phyloP scores from a whole-genome alignment of 305 asterid species.

The Fraxinus dipetala region DNA sequence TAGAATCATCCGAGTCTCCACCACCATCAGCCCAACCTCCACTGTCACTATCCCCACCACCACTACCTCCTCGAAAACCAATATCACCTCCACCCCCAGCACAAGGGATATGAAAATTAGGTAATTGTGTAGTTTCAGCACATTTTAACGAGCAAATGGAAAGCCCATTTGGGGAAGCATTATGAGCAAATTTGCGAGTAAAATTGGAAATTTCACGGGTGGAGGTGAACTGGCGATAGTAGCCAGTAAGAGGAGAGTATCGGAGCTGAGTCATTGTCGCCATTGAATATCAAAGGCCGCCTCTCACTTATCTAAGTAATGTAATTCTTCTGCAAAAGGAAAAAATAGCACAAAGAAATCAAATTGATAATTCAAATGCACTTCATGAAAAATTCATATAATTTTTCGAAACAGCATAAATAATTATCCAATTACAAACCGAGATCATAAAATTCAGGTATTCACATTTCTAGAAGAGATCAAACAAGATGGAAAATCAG shows the following conservation, averaged over 20 bases:
- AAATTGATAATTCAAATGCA: neutral
- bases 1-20: slow-evolving; percentile 29
- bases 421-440: neutral
- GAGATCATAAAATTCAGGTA: neutral
- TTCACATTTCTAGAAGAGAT: neutral
- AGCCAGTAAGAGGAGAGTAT: slow-evolving; percentile 26
- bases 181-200: neutral
- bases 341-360: neutral
- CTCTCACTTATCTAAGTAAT: neutral
- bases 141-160: neutral
- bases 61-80: slow-evolving; percentile 22
- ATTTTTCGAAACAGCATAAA: neutral
- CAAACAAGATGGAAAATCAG: neutral
- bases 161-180: neutral
- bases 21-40: slow-evolving; percentile 34
- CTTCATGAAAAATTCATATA: neutral
- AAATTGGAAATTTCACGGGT: neutral
- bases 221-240: slow-evolving; percentile 9
- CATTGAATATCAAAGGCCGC: slow-evolving; percentile 4
- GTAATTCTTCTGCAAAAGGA: neutral
- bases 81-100: slow-evolving; percentile 17
- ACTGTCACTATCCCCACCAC: slow-evolving; percentile 22
- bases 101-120: slow-evolving; percentile 21
- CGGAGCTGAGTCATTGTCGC: slow-evolving; percentile 36
- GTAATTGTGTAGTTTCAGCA: neutral